Base-by-base conservation (phyloP, 257 asterid species). In the Solanum bulbocastanum region DNA sequence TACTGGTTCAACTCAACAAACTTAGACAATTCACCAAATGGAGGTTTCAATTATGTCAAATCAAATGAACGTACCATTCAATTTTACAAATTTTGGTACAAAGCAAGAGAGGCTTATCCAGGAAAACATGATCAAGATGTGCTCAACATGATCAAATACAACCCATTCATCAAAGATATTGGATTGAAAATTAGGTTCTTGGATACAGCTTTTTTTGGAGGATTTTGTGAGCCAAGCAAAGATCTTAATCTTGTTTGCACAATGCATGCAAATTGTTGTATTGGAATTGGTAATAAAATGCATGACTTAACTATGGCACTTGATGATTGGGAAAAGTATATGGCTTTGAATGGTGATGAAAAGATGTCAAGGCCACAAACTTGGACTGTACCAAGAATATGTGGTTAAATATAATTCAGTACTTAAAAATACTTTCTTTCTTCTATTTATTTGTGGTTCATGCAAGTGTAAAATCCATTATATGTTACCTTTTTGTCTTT, bases 241-340 rank as follows among this genome's bases (percentile, higher is more conserved):
- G 92, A 94, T 87, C 84, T 93, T 13, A 92, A 93, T 83, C 40
- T 37, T 49, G 96, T 89, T 3, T 60, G 92, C 74, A 94, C 98
- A 11, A 91, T 94, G 94, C 98, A 93, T 42, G 98, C 98, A 1
- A 94, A 94, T 82, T 94, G 98, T 87, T 93, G 98, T 73, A 40
- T 89, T 25, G 98, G 95, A 33, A 22, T 94, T 84, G 94, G 52
- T 1, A 90, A 90, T 83, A 94, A 94, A 92, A 88, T 93, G 58
- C 95, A 93, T 75, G 96, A 92, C 84, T 88, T 94, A 23, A 90
- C 81, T 20, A 88, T 92, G 87, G 87, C 89, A 84, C 87, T 94
- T 40, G 90, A 91, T 39, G 95, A 93, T 66, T 94, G 98, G 98
- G 92, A 89, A 40, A 89, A 60, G 20, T 94, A 91, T 66, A 65